Conservation (phyloP, 2,329 filamentous ascomycete species). For the Beauveria sp. region DNA sequence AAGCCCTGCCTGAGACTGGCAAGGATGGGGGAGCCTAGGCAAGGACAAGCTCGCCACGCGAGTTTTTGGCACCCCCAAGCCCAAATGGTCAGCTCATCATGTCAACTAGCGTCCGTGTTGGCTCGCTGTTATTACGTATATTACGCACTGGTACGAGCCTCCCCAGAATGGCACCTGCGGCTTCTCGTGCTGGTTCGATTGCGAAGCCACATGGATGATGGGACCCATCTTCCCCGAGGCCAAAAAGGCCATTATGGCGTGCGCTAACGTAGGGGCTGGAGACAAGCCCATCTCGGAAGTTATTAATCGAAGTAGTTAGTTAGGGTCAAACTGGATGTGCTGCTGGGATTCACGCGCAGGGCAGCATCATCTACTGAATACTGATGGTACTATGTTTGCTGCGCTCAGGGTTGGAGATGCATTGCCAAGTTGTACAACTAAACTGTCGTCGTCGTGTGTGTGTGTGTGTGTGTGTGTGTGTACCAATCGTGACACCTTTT, state of each 20-base stretch:
- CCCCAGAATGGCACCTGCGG: not conserved
- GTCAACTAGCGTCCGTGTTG: not conserved
- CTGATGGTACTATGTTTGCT: not conserved
- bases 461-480: not conserved
- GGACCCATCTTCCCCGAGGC: constrained; percentile 1
- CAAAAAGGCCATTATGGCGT: not conserved
- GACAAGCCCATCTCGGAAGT: constrained; percentile 10
- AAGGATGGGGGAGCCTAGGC: not conserved
- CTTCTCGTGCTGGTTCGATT: constrained; percentile 3
- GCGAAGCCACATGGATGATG: not conserved
- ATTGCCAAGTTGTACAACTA: too few species aligned
- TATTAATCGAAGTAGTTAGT: not conserved
- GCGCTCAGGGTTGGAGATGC: not conserved
- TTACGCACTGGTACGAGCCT: not conserved
- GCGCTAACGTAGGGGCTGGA: constrained; percentile 5
- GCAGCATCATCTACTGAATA: not conserved
- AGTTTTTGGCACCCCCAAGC: not conserved
- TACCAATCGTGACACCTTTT: not conserved
- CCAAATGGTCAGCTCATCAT: not conserved
- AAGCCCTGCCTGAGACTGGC: too few species aligned
- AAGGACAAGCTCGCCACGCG: not conserved
- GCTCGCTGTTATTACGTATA: not conserved
- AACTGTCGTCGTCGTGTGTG: not conserved
- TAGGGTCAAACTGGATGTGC: not conserved
- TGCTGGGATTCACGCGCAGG: not conserved